These are phyloP conservation scores for Breynia disticha DNA, from an alignment of 441 rosid species.

Conservation along the genomic window DNA sequence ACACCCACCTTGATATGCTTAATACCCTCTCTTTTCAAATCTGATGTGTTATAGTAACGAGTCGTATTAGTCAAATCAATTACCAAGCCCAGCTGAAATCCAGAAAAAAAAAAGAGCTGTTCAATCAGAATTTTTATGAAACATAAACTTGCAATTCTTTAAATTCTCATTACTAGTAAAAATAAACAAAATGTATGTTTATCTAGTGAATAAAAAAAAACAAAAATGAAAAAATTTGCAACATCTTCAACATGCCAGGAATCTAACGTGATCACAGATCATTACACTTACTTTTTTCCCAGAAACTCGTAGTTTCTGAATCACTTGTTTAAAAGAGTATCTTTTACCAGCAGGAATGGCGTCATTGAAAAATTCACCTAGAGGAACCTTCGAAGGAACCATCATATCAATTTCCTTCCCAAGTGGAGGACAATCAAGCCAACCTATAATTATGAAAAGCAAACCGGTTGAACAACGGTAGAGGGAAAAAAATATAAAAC, in stretches of 20 bases:
- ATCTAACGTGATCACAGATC: background rate
- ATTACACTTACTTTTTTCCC: slow-evolving; percentile 60
- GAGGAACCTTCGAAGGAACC: slow-evolving; percentile 96
- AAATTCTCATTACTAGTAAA: background rate
- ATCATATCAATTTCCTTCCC: slow-evolving; percentile 65
- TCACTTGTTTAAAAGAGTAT: slow-evolving; percentile 92
- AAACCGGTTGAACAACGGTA: background rate
- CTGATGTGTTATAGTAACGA: slow-evolving; percentile 68
- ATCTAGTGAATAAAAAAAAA: background rate
- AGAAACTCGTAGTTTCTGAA: slow-evolving; percentile 60
- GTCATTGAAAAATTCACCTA: slow-evolving; percentile 68
- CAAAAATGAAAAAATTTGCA: background rate
- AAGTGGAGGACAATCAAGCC: slow-evolving; percentile 84
- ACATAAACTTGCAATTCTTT: background rate
- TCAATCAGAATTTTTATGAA: slow-evolving; percentile 2
- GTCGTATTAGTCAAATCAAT: slow-evolving; percentile 96
- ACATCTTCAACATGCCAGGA: background rate
- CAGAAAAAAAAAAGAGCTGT: slow-evolving; percentile 7
- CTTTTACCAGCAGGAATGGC: slow-evolving; percentile 84
- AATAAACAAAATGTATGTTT: background rate
- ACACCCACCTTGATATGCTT: slow-evolving; percentile 78
- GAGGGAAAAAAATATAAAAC: background rate
- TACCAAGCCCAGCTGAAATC: slow-evolving; percentile 85
- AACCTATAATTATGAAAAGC: slow-evolving; percentile 41
- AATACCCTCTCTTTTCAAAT: slow-evolving; percentile 85